Evolutionary conservation across 441 rosid genomes (phyloP).

Genomic region (Bruguiera hainesii): DNA sequence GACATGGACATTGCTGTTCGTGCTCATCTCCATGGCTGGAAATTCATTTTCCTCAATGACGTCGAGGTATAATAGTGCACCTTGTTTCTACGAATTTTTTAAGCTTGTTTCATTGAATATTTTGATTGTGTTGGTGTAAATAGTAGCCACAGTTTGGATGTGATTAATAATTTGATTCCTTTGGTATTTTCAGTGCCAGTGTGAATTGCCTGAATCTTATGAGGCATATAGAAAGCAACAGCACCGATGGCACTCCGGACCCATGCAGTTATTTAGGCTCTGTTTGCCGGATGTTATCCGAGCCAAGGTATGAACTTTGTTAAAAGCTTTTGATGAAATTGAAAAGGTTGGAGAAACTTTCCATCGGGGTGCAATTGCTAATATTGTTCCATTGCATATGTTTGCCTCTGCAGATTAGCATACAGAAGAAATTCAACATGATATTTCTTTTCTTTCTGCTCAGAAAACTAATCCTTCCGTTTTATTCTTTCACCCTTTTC

Average conservation of each 20-base stretch:
- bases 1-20: slow-evolving; percentile 99
- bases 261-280: slow-evolving; percentile 93
- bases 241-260: slow-evolving; percentile 98
- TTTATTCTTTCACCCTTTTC: slow-evolving; percentile 94
- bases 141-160: background rate
- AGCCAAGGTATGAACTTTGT: slow-evolving; percentile 49
- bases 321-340: background rate
- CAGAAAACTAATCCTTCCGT: slow-evolving; percentile 85
- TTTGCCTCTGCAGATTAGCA: slow-evolving; percentile 55
- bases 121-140: background rate
- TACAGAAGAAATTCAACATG: slow-evolving; percentile 80
- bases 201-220: slow-evolving; percentile 92
- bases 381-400: slow-evolving; percentile 6
- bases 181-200: slow-evolving; percentile 61
- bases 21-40: slow-evolving; percentile 92
- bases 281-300: slow-evolving; percentile 65
- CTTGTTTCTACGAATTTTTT: background rate
- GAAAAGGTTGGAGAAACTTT: background rate
- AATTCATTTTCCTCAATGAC: slow-evolving; percentile 78
- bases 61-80: slow-evolving; percentile 58
- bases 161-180: slow-evolving; percentile 9
- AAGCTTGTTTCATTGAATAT: background rate
- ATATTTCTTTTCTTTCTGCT: slow-evolving; percentile 89
- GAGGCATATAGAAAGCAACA: slow-evolving; percentile 97
- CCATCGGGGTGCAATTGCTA: background rate